Base-by-base conservation (phyloP, 2,329 filamentous ascomycete genomes). In the Elsinoe australis region DNA sequence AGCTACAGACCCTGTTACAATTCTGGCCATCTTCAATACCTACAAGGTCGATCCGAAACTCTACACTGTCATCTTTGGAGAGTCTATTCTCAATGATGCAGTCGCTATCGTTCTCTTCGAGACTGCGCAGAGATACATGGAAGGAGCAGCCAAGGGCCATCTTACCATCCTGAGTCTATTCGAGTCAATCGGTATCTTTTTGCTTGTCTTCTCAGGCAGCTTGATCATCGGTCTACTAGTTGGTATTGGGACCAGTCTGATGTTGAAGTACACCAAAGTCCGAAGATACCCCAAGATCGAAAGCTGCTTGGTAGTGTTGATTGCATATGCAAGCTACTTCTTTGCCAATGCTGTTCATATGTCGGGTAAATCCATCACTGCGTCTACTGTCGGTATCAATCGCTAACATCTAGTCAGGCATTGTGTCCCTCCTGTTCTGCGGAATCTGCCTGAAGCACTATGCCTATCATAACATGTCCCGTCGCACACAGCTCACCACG, bases 381-480 rank as follows among this genome's bases (percentile, higher is more conserved):
- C 3, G 9, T 9, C 12, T 4, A 8, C 10, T 10, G n/a, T 9
- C n/a, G 5, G 6, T 12, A 33, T 47, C 49, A 58, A 47, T 47
- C 52, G 53, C 24, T 61, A 38, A 18, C n/a, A 49, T 42, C 14
- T 48, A 14, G 46, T 14, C 56, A 92, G 87, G 89, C 57, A 98
- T 98, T 59, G 92, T 98, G 56, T 94, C 92, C 26, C 73, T 98
- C 51, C 74, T 98, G 1, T 98, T 98, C 72, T 98, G 92, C 66
- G 92, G 92, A 49, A 98, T 98, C 58, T 96, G 92, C 8, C 73
- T 98, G 54, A 98, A 98, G 68, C 92, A 98, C 64, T 98, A 98
- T 61, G 92, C 92, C 53, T 98, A 98, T 70, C 95, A 96, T 75
- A 98, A 98, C 71, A 98, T 98, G 92, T 98, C 92, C 22, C 82